Base-by-base conservation (phyloP, 352 stramenopile species). In the Phytophthora capsici region DNA sequence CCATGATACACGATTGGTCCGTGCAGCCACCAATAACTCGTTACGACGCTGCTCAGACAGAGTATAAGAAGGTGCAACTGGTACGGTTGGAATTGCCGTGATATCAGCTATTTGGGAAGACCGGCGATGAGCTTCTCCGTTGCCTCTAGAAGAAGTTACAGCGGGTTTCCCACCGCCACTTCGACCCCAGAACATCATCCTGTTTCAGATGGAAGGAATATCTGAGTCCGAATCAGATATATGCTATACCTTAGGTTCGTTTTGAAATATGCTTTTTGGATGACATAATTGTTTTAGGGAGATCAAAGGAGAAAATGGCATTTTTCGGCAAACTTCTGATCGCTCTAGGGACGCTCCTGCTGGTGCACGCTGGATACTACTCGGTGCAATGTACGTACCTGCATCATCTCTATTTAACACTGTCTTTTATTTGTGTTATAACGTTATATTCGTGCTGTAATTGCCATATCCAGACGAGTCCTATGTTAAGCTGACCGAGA, bases 301-400 rank as follows among this genome's bases (percentile, higher is more conserved):
- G 38, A 41, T 28, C 43, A 59, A 38, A 26, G 8, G 16, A 19
- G 22, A 58, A 5, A 34, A 89, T 88, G 81, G 66, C 52, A 65
- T 66, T 84, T 56, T 68, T 92, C 41, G 83, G 86, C 52, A 91
- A 91, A 70, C 51, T 92, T 54, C 52, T 94, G 30, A 84, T 94
- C 65, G 73, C 77, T 25, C 28, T 91, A 44, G 86, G 82, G 67
- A 71, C 80, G 58, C 62, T 89, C 28, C 67, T 92, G 60, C 74
- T 94, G 44, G 57, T 92, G 41, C 86, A 94, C 66, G 83, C 83
- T 1, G 83, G 83, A 51, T 94, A 94, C 71, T 94, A 92, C 73
- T 89, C 86, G 12, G 72, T 94, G 57, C 75, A 92, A 57, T 94
- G 86, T 94, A 80, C 50, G 78, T 62, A 44, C 7, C 30, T 55